Base-by-base conservation (phyloP, 129 eudicot genomes). In the Dittrichia graveolens region DNA sequence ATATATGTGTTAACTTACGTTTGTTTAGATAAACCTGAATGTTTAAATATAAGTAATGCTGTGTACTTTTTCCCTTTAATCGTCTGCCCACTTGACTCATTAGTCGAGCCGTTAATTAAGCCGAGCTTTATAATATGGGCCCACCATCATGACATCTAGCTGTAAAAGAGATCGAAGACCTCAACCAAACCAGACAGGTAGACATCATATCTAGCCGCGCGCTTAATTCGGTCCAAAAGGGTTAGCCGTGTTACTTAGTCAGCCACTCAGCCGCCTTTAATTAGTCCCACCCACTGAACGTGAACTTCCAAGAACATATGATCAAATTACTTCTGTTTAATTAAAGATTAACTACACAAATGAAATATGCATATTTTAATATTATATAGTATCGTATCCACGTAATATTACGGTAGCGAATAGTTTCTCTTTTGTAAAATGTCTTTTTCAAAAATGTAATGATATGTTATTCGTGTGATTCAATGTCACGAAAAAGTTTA, bases 91-190 rank as follows among this genome's bases (percentile, higher is more conserved):
- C 80, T 76, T 76, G 80, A 67, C 62, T 76, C 69, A 37, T 60
- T 67, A 47, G 80, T 76, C 75, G 47, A 76, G 80, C 80, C 80
- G 69, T 76, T 76, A 37, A 76, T 76, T 76, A 37, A 76, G 80
- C 75, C 75, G 52, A 76, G 69, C 80, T 76, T 76, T 67, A 37
- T 47, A 37, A 57, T 3, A 72, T 67, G 49, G 61, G 14, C 68
- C 67, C 75, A 57, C 53, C 61, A 45, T 60, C 42, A 47, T 76
- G 75, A 47, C 80, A 76, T 76, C 70, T 61, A 73, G 76, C 76
- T 72, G 43, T 41, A 35, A 58, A 58, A 31, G 42, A 58, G 35
- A 42, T 14, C 34, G 16, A 58, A 58, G 34, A 58, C 41, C 35
- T 41, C 11, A 58, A 34, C 64, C 15, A 76, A 74, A 74, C 14